Base-by-base conservation (phyloP, 2,329 filamentous ascomycete genomes). In the Cercospora berteroae region DNA sequence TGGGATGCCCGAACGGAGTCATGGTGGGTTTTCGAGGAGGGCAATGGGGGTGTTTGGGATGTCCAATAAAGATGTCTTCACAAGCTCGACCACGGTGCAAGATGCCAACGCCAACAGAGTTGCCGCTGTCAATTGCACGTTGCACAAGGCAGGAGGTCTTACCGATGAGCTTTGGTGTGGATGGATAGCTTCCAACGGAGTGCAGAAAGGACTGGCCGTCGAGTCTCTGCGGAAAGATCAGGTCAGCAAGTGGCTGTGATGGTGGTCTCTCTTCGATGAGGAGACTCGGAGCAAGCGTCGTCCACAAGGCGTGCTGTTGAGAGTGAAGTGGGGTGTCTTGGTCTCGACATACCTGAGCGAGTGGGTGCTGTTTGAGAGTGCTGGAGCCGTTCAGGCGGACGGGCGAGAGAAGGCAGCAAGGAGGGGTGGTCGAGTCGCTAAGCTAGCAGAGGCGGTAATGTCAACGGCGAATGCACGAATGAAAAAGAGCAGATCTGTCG, bases 261-360 rank as follows among this genome's bases (percentile, higher is more conserved):
- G 58, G 60, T 36, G 42, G 50, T 50, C 66, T 44, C 64, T 7
- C 5, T 55, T n/a, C 48, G 13, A 27, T 27, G 57, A n/a, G 44
- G 31, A 16, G 16, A 50, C 42, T 48, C 36, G 44, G 25, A 44
- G 66, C 36, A 18, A 64, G 56, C 60, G 67, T n/a, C 16, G 44
- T 23, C 20, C 36, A 27, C 57, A 25, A 57, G 16, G 29, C 36
- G 66, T 39, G 62, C 36, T 29, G 39, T 50, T 58, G 61, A 42
- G 60, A 56, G 63, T 55, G 67, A 39, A 60, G 96, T 92, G 97
- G 97, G 75, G 93, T 42, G 36, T 42, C 36, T n/a, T 42, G 97
- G 80, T 93, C 93, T 93, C 97, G 90, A 97, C 98, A 90, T 97
- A 97, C 89, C 98, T 97, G 89, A 93, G 97, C 90, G 97, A 97